phyloP scores from a whole-genome alignment of 352 stramenopile species.

The Globisporangium viniferum region DNA sequence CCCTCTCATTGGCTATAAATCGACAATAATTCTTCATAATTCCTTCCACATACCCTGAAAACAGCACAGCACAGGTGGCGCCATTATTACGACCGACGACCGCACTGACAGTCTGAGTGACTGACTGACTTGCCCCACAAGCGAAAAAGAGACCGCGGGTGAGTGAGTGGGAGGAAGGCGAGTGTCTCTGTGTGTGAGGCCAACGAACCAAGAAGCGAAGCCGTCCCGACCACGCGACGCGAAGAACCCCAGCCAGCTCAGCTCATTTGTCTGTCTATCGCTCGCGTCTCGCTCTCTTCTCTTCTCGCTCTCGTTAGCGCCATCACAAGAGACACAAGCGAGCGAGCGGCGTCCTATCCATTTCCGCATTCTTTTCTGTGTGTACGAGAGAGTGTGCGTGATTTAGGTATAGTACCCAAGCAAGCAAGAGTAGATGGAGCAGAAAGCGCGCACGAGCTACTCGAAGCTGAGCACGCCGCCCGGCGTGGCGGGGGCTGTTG shows the following conservation, averaged over 20 bases:
- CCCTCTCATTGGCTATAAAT: neutral
- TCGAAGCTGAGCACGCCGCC: slow-evolving; percentile 40
- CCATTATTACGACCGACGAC: neutral
- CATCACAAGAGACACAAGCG: neutral
- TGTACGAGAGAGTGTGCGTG: neutral
- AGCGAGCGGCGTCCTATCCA: neutral
- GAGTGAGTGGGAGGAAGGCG: neutral
- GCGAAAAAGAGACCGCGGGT: neutral
- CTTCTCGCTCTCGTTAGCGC: neutral
- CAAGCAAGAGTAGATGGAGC: neutral
- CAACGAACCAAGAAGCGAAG: neutral
- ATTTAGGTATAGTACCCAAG: neutral
- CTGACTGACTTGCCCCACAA: neutral
- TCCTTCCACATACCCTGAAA: neutral
- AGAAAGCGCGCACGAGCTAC: slow-evolving; percentile 22
- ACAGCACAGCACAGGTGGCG: neutral
- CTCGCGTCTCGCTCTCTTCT: neutral
- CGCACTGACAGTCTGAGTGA: neutral
- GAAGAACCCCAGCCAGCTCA: neutral
- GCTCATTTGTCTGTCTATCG: neutral
- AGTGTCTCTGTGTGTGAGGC: neutral
- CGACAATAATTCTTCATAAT: neutral
- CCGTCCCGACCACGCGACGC: neutral
- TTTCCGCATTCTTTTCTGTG: neutral
- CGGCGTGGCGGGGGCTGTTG: neutral